These are phyloP conservation scores for Tuber magnatum DNA, from an alignment of 495 filamentous ascomycete genomes.

Conservation along the genomic window DNA sequence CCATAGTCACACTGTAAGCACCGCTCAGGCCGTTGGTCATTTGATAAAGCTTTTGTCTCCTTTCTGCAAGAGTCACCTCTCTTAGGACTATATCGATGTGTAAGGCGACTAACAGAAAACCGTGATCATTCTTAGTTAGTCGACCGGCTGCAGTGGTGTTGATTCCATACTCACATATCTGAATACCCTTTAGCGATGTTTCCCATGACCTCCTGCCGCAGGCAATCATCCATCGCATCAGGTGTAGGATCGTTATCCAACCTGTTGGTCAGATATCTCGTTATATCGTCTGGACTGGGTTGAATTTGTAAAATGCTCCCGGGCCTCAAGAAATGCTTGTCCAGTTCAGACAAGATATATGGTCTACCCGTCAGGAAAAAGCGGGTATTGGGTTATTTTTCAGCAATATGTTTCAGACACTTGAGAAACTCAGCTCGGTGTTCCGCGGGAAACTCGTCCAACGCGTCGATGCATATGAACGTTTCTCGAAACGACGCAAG, in stretches of 20 bases:
- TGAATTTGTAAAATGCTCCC: not conserved
- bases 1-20: not conserved
- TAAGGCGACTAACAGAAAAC: not conserved
- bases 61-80: not conserved
- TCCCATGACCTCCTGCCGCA: not conserved
- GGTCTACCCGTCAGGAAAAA: not conserved
- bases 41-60: not conserved
- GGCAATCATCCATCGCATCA: not conserved
- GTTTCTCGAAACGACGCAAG: not conserved
- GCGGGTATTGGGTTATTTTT: not conserved
- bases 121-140: not conserved
- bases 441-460: not conserved
- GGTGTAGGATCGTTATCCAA: not conserved
- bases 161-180: not conserved
- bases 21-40: not conserved
- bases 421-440: not conserved
- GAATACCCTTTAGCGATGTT: not conserved
- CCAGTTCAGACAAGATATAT: not conserved
- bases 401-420: not conserved
- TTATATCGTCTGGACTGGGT: not conserved
- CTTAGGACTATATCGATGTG: not conserved
- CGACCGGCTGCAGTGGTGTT: not conserved
- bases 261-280: not conserved
- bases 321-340: not conserved
- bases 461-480: not conserved